A percentile compares a stretch with the other conserved stretches of the same genome.
These are phyloP conservation scores for Neurospora crassa DNA, from an alignment of 2,329 filamentous ascomycete genomes.

Conservation along the genomic window DNA sequence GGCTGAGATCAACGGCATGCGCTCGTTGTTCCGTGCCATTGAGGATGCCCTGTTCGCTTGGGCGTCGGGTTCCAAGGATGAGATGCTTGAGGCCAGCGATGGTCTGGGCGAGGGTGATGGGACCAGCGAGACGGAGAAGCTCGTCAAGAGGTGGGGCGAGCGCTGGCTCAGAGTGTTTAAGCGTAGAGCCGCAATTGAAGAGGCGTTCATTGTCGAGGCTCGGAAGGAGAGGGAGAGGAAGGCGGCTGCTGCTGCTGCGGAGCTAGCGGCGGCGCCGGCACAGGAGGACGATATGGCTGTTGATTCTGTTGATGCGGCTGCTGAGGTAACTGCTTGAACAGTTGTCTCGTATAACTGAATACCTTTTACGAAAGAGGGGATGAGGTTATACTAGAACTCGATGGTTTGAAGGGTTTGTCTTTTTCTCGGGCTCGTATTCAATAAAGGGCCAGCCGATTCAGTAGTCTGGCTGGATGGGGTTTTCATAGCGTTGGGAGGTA, in stretches of 20 bases:
- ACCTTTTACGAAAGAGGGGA: background rate
- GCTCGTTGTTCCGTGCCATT: constrained; percentile 69
- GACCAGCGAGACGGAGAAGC: constrained; percentile 45
- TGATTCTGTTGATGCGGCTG: background rate
- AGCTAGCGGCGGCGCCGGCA: background rate
- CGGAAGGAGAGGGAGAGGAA: constrained; percentile 20
- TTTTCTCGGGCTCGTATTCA: too few relatives aligned
- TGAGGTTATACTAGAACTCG: background rate
- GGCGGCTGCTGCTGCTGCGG: constrained; percentile 7
- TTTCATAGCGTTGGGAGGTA: too few relatives aligned
- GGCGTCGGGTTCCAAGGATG: constrained; percentile 63
- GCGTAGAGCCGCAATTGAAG: constrained; percentile 75
- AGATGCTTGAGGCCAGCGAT: constrained; percentile 54
- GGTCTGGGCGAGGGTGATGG: constrained; percentile 39
- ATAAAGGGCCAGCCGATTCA: too few relatives aligned
- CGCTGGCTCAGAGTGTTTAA: constrained; percentile 82
- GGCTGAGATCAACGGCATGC: constrained; percentile 64
- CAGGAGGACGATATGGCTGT: background rate
- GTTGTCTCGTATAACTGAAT: background rate
- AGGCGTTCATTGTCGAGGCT: constrained; percentile 47
- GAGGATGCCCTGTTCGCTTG: constrained; percentile 68
- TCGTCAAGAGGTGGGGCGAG: constrained; percentile 71
- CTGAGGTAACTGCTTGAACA: background rate
- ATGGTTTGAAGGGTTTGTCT: background rate
- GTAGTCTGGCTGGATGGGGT: too few relatives aligned